A percentile compares a stretch with the other conserved stretches of the same genome.
Evolutionary conservation across 805 yeast genomes (phyloP).

Genomic region (Clavispora asparagi): DNA sequence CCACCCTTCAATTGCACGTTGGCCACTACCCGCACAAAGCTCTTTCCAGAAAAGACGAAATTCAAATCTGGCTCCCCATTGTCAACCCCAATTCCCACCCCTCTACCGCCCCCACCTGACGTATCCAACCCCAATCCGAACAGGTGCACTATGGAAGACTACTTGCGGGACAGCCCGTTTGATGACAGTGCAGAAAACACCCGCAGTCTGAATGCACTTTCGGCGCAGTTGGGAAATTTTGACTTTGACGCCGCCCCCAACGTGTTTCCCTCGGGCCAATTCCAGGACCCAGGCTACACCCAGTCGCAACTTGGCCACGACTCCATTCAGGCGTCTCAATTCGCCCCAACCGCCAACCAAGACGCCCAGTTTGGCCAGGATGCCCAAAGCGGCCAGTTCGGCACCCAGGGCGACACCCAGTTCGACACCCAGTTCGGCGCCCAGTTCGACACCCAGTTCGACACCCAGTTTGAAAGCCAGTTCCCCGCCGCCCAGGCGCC

Average conservation of each 20-base stretch:
- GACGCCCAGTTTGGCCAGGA: too few species aligned
- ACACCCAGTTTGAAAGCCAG: background rate
- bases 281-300: too few species aligned
- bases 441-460: background rate
- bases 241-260: background rate
- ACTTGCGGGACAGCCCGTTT: constrained; percentile 28
- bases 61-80: too few species aligned
- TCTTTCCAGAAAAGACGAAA: too few species aligned
- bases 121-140: background rate
- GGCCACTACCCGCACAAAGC: too few species aligned
- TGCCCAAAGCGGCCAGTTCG: background rate
- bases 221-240: background rate
- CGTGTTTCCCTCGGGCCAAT: background rate
- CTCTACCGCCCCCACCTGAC: too few species aligned
- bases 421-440: background rate
- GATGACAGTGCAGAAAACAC: background rate
- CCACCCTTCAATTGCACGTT: too few species aligned
- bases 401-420: background rate
- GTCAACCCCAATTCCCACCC: too few species aligned
- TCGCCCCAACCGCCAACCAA: too few species aligned
- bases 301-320: background rate
- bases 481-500: too few species aligned
- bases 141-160: constrained; percentile 23
- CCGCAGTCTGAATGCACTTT: background rate
- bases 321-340: too few species aligned